A percentile compares a stretch with the other conserved stretches of the same genome.
These are phyloP conservation scores for Tilletia setariae DNA, from an alignment of 1,284 basidiomycete species.

Conservation along the genomic window DNA sequence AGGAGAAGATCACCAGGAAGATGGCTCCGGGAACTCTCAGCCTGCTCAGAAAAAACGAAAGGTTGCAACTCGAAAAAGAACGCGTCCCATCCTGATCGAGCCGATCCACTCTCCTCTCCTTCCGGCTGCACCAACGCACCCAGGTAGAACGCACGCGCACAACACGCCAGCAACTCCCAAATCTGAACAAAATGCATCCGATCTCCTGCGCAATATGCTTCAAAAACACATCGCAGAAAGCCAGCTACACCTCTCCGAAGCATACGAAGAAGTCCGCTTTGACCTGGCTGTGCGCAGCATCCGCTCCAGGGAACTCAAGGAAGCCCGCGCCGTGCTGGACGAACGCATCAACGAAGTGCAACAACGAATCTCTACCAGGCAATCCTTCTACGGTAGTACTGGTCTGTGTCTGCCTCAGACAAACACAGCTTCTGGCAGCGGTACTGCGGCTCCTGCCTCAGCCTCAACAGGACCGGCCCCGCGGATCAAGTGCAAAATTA, in stretches of 20 bases:
- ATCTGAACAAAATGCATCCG: neutral
- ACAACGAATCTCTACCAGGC: neutral
- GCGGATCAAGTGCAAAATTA: neutral
- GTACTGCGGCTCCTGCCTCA: neutral
- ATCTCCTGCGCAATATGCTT: neutral
- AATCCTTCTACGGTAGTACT: neutral
- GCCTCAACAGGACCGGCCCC: neutral
- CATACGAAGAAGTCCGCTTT: constrained; percentile 7
- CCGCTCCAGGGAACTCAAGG: neutral
- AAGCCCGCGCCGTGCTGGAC: neutral
- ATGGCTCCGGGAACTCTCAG: too few relatives aligned
- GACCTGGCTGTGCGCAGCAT: neutral
- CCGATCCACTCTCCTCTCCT: neutral
- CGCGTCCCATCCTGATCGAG: neutral
- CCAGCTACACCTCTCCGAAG: neutral
- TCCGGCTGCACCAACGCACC: neutral
- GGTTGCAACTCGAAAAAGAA: too few relatives aligned
- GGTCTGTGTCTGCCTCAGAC: neutral
- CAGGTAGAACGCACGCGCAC: too few relatives aligned
- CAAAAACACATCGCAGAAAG: neutral
- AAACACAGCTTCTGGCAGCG: neutral
- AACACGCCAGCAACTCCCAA: too few relatives aligned
- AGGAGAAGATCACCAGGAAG: neutral
- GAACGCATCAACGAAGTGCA: neutral
- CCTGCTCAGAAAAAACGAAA: too few relatives aligned